These are phyloP conservation scores for Chaetomium cochliodes DNA, from an alignment of 495 filamentous ascomycete species.

Conservation along the genomic window DNA sequence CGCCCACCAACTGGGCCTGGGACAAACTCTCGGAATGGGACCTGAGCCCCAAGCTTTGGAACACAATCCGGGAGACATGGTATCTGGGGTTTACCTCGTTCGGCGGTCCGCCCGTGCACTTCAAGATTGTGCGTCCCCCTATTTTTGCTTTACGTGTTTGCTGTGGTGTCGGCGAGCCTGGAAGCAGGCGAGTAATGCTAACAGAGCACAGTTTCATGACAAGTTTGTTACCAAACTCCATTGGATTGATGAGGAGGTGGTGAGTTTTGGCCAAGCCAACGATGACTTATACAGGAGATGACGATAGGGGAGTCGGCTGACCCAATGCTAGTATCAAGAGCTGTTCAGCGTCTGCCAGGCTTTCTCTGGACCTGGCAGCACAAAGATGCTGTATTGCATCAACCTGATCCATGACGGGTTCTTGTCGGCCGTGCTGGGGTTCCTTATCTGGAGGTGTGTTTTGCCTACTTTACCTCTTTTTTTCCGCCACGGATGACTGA, in stretches of 20 bases:
- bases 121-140: conserved; percentile 47
- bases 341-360: conserved; percentile 77
- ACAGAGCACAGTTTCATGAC: conserved; percentile 48
- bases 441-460: conserved; percentile 58
- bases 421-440: conserved; percentile 59
- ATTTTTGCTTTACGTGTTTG: background rate
- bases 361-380: conserved; percentile 71
- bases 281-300: conserved; percentile 44
- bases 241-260: conserved; percentile 75
- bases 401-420: conserved; percentile 65
- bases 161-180: too few species aligned
- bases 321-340: conserved; percentile 59
- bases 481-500: background rate
- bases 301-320: conserved; percentile 42
- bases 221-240: conserved; percentile 63
- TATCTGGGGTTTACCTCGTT: conserved; percentile 65
- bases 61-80: conserved; percentile 52
- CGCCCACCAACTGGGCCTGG: background rate
- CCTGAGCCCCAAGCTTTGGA: conserved; percentile 15
- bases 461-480: background rate
- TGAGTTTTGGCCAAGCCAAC: background rate
- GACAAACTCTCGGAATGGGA: background rate
- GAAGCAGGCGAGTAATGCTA: background rate
- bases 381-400: conserved; percentile 78
- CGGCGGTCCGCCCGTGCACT: conserved; percentile 62